Evolutionary conservation across 345 rosid species (phyloP), one percentile per base, ranked within the genome.

Genomic region (Hibiscus syriacus): DNA sequence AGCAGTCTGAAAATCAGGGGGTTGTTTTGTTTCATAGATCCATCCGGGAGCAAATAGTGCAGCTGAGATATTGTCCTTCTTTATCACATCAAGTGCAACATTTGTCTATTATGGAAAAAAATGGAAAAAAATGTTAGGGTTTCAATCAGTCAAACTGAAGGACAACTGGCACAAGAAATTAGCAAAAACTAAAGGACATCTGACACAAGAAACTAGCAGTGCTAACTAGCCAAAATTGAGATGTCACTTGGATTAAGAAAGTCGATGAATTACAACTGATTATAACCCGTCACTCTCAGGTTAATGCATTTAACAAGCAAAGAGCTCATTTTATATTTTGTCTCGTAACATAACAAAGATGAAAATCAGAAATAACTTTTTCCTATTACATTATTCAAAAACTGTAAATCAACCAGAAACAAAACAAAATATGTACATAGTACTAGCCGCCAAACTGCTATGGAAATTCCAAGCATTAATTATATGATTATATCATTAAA

Each of bases 11-110:
- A 90, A 90, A 77, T 90, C 84, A 56, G 96, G 97, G 2, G 81
- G 83, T 57, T 90, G 96, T 27, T 86, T 75, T 26, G 86, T 86
- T 74, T 93, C 88, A 46, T 87, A 87, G 41, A 93, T 70, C 96
- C 97, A 93, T 74, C 90, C 97, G 0, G 98, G 98, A 82, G 97
- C 96, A 74, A 88, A 93, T 68, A 90, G 69, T 56, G 97, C 96
- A 72, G 92, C 87, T 48, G 98, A 93, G 11, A 93, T 84, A 67
- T 80, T 71, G 57, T 67, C 81, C 72, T 76, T 74, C 84, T 87
- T 93, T 56, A 93, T 58, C 70, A 84, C 74, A 74, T 87, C 90
- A 60, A 90, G 94, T 25, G 96, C 97, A 69, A 74, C 81, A 76
- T 78, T 77, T 52, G 88, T 80, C 98, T 93, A 83, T 66, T 64